These are phyloP conservation scores for Exophiala mesophila DNA, from an alignment of 2,329 filamentous ascomycete genomes.

Conservation along the genomic window DNA sequence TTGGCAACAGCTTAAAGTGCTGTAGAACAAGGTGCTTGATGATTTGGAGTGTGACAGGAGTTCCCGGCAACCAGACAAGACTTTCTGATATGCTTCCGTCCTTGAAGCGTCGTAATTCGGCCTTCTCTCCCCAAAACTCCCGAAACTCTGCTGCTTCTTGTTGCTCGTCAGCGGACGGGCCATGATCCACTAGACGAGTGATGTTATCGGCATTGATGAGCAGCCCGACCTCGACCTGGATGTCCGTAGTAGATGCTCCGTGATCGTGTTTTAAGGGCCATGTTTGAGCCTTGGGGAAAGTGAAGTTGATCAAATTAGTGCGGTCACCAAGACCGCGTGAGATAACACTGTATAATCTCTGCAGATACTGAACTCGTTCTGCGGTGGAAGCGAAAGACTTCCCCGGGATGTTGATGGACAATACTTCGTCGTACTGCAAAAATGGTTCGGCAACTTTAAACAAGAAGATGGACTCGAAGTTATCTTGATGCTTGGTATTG, in stretches of 20 bases:
- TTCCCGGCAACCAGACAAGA: conserved; percentile 69
- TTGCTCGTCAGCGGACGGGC: conserved; percentile 79
- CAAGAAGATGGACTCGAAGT: conserved; percentile 83
- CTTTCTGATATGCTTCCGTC: conserved; percentile 92
- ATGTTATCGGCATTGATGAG: conserved; percentile 69
- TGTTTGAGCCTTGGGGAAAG: conserved; percentile 29
- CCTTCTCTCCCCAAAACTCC: conserved; percentile 89
- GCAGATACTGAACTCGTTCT: conserved; percentile 23
- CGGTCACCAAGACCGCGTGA: conserved; percentile 70
- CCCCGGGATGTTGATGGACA: conserved; percentile 31
- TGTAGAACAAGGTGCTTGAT: conserved; percentile 63
- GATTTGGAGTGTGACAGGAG: conserved; percentile 73
- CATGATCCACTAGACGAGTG: conserved; percentile 75
- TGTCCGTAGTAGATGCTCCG: conserved; percentile 30
- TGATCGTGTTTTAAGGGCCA: conserved; percentile 44
- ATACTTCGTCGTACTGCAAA: conserved; percentile 52
- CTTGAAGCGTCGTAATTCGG: conserved; percentile 89
- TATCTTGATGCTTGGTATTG: conserved; percentile 66
- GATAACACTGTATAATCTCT: conserved; percentile 60
- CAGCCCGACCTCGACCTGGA: conserved; percentile 59
- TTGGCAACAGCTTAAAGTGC: conserved; percentile 60
- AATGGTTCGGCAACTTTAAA: conserved; percentile 49
- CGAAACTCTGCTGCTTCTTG: conserved; percentile 76
- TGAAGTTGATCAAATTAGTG: conserved; percentile 61
- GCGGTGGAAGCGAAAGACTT: conserved; percentile 5